Evolutionary conservation across 805 yeast species (phyloP).

Genomic region (Kazachstania viticola): DNA sequence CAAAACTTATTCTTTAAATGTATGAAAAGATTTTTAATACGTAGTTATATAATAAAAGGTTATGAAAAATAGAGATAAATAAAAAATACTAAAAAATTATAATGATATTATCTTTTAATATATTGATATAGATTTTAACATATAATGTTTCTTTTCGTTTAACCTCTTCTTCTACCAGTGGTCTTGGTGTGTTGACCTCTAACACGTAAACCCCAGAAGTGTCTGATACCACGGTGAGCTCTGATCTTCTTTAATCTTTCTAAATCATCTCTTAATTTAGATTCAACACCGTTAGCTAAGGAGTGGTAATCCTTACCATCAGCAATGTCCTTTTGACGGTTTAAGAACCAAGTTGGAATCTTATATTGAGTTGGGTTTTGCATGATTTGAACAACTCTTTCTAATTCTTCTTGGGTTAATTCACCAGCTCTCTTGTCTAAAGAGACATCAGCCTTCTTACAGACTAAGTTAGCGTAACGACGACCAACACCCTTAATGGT

Average conservation of each 20-base stretch:
- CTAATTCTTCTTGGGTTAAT: constrained; percentile 99
- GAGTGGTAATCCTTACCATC: constrained; percentile 99
- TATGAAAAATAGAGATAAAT: no score
- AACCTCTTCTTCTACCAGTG: constrained; percentile 81
- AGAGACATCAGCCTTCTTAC: constrained; percentile 99
- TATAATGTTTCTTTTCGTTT: no score
- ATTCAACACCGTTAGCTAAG: constrained; percentile 97
- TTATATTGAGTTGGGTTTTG: constrained; percentile 99
- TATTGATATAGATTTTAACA: no score
- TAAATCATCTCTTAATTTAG: constrained; percentile 98
- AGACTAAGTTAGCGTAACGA: constrained; percentile 99
- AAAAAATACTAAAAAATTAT: no score
- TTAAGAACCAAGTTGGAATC: constrained; percentile 99
- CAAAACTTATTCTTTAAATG: no score
- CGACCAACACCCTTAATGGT: constrained; percentile 99
- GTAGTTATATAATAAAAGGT: no score
- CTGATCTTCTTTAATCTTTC: constrained; percentile 99
- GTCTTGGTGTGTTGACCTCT: constrained; percentile 99
- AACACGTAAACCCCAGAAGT: constrained; percentile 99
- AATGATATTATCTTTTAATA: no score
- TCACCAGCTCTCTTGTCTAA: constrained; percentile 99
- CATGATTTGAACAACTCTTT: constrained; percentile 98
- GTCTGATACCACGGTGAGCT: constrained; percentile 99
- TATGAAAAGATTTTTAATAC: no score
- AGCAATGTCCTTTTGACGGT: constrained; percentile 96